Conservation (phyloP, 2,329 filamentous ascomycete species). For the Phaeosphaeria sp. region DNA sequence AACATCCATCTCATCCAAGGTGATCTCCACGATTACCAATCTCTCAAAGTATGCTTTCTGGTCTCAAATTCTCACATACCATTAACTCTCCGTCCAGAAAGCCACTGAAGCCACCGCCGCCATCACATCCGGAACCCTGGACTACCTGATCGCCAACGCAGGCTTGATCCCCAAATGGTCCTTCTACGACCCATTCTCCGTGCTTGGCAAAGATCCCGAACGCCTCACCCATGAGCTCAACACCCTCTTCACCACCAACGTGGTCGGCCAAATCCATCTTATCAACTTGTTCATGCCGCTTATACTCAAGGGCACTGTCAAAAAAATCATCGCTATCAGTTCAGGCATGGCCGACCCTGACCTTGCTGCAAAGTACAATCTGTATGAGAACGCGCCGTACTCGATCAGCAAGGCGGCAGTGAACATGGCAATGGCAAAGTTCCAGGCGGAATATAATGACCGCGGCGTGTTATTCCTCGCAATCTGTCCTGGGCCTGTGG, state of each 20-base stretch:
- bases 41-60: constrained; percentile 27
- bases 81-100: neutral
- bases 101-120: constrained; percentile 41
- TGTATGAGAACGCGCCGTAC: constrained; percentile 42
- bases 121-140: constrained; percentile 48
- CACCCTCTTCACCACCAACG: constrained; percentile 32
- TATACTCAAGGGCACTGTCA: constrained; percentile 45
- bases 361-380: constrained; percentile 25
- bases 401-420: constrained; percentile 50
- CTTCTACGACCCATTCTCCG: constrained; percentile 14
- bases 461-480: constrained; percentile 30
- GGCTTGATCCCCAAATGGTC: constrained; percentile 28
- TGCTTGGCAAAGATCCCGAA: constrained; percentile 10
- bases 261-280: constrained; percentile 39
- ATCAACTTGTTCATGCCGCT: constrained; percentile 53
- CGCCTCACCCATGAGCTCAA: constrained; percentile 16
- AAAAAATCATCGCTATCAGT: constrained; percentile 54
- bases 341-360: constrained; percentile 46
- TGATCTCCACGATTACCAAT: constrained; percentile 43
- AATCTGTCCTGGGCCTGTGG: constrained; percentile 29
- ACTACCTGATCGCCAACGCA: constrained; percentile 53
- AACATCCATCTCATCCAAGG: constrained; percentile 50
- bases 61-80: neutral
- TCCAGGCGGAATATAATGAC: constrained; percentile 40
- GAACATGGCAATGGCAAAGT: constrained; percentile 53